Evolutionary conservation across 768 basidiomycete genomes (phyloP).

Genomic region (Sporobolomyces phaffii): DNA sequence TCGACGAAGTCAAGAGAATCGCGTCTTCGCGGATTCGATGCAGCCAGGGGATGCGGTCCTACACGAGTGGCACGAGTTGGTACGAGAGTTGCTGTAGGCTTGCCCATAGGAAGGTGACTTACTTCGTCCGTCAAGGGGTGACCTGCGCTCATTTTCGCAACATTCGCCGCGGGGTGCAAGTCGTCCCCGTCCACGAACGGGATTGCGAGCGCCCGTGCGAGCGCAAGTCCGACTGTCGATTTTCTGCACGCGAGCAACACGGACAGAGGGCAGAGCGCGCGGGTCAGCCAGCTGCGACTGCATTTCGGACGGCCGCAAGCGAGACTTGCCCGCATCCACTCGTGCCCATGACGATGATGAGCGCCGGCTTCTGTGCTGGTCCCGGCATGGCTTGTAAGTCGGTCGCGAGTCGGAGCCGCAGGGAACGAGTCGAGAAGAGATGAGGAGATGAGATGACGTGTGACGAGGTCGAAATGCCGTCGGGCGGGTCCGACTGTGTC

Average conservation of each 20-base stretch:
- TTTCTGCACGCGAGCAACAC: slow-evolving; percentile 42
- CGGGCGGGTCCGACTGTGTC: too few species aligned
- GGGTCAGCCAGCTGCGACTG: too few species aligned
- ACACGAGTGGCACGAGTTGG: background rate
- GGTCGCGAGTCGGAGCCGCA: too few species aligned
- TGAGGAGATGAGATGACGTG: too few species aligned
- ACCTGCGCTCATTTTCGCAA: slow-evolving; percentile 79
- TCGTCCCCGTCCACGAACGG: slow-evolving; percentile 86
- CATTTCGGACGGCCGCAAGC: background rate
- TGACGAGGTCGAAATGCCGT: too few species aligned
- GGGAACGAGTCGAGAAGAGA: background rate
- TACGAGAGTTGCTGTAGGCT: too few species aligned
- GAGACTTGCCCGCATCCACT: slow-evolving; percentile 56
- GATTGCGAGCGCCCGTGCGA: slow-evolving; percentile 59
- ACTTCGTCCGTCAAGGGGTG: slow-evolving; percentile 64
- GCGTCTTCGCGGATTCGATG: slow-evolving; percentile 62
- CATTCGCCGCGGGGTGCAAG: slow-evolving; percentile 71
- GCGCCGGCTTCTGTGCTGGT: slow-evolving; percentile 20
- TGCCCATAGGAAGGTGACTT: too few species aligned
- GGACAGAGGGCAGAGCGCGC: background rate
- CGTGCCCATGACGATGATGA: slow-evolving; percentile 57
- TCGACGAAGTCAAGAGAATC: slow-evolving; percentile 32
- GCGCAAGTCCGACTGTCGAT: slow-evolving; percentile 54
- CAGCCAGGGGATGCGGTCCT: slow-evolving; percentile 82
- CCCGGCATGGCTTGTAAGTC: background rate